phyloP scores from a whole-genome alignment of 1,284 basidiomycete genomes.

The Leccinum subspadiceum region DNA sequence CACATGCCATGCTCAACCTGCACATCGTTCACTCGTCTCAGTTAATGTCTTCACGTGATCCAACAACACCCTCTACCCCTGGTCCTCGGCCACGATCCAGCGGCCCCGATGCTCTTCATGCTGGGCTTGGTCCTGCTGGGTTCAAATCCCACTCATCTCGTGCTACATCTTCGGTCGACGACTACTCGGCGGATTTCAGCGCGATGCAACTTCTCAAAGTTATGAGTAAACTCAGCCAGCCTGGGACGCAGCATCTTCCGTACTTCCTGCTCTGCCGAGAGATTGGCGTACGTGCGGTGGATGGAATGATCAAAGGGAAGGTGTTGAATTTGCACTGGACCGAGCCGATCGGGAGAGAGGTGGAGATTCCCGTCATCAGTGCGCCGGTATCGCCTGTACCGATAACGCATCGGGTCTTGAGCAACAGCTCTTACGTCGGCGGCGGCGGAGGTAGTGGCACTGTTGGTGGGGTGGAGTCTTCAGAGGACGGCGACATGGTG shows the following conservation, averaged over 20 bases:
- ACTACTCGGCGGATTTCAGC: conserved; percentile 54
- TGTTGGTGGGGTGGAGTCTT: conserved; percentile 32
- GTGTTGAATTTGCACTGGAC: conserved; percentile 78
- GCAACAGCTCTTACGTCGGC: conserved; percentile 29
- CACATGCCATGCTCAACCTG: conserved; percentile 68
- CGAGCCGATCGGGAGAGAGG: conserved; percentile 52
- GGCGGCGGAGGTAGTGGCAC: conserved; percentile 34
- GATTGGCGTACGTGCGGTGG: conserved; percentile 73
- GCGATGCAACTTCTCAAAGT: conserved; percentile 74
- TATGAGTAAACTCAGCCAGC: conserved; percentile 68
- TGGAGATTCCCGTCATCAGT: conserved; percentile 24
- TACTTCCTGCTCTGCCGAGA: conserved; percentile 79
- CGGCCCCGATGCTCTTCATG: conserved; percentile 51
- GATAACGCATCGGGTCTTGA: conserved; percentile 29
- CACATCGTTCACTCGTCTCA: conserved; percentile 76
- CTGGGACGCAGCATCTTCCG: conserved; percentile 56
- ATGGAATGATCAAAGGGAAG: conserved; percentile 75
- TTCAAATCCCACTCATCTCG: conserved; percentile 61
- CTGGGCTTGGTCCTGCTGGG: conserved; percentile 53
- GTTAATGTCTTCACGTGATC: conserved; percentile 33
- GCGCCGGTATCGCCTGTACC: conserved; percentile 28
- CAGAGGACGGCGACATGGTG: conserved; percentile 49
- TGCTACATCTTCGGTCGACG: conserved; percentile 23
- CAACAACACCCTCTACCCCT: conserved; percentile 35
- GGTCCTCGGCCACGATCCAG: conserved; percentile 36